Conservation (phyloP, 306 rosid species). For the Lablab purpureus region DNA sequence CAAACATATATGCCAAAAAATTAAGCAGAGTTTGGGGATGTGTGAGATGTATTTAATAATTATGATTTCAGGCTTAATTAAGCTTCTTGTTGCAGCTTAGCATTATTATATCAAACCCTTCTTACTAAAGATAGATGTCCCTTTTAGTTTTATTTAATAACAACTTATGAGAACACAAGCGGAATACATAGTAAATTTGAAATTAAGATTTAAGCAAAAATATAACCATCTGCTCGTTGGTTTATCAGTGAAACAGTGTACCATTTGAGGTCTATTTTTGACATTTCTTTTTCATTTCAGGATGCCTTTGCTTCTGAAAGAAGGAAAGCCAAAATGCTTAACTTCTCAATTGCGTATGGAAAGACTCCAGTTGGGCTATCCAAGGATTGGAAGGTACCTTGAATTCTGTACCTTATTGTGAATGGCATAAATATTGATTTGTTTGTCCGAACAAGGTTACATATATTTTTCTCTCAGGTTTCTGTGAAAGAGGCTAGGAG, state of each 20-base stretch:
- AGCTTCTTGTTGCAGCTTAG: slow-evolving; percentile 18
- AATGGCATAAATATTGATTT: slow-evolving; percentile 33
- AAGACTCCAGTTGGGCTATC: slow-evolving; percentile 93
- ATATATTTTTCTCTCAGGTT: slow-evolving; percentile 64
- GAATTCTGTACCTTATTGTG: slow-evolving; percentile 32
- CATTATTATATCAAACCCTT: slow-evolving; percentile 12
- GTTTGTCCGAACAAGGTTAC: slow-evolving; percentile 16
- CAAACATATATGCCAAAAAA: not conserved
- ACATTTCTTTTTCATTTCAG: slow-evolving; percentile 51
- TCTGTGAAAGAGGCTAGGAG: slow-evolving; percentile 81
- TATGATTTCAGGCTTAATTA: not conserved
- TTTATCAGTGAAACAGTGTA: slow-evolving; percentile 7
- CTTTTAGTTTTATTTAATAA: not conserved
- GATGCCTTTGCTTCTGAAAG: slow-evolving; percentile 95
- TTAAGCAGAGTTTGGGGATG: not conserved
- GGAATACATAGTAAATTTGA: not conserved
- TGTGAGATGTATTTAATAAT: not conserved
- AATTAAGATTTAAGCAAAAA: slow-evolving; percentile 3
- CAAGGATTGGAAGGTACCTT: slow-evolving; percentile 91
- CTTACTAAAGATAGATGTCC: not conserved
- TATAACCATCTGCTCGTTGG: not conserved
- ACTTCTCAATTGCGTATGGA: slow-evolving; percentile 98
- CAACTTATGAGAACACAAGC: not conserved
- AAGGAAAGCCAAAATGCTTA: slow-evolving; percentile 97
- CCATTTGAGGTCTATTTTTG: slow-evolving; percentile 8